These are phyloP conservation scores for Seiridium cupressi DNA, from an alignment of 2,329 filamentous ascomycete genomes.

Conservation along the genomic window DNA sequence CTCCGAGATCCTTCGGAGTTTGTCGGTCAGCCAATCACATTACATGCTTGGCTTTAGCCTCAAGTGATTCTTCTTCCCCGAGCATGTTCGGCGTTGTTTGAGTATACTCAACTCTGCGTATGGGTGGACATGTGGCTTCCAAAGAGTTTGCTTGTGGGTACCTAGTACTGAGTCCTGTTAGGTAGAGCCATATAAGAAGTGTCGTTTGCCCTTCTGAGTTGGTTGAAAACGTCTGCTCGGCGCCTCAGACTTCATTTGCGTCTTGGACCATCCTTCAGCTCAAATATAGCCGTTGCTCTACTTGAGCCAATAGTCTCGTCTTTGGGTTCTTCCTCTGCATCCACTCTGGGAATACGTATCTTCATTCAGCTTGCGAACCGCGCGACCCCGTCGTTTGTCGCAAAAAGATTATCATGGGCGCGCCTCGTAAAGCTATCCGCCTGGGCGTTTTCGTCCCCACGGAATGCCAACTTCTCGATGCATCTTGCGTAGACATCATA, in stretches of 20 bases:
- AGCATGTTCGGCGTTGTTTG: not conserved
- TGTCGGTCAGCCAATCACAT: conserved; percentile 25
- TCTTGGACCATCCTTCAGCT: too few species aligned
- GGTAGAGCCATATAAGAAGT: not conserved
- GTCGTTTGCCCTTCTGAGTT: not conserved
- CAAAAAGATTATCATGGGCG: not conserved
- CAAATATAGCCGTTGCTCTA: too few species aligned
- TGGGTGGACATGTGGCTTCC: not conserved
- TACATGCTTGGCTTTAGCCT: conserved; percentile 12
- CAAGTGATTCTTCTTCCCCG: not conserved
- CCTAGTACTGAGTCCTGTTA: not conserved
- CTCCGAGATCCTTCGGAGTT: conserved; percentile 26
- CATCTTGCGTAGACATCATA: conserved; percentile 49
- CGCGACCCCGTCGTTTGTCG: too few species aligned
- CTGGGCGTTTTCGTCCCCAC: conserved; percentile 51
- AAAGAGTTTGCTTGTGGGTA: not conserved
- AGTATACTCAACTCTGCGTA: not conserved
- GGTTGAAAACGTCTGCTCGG: not conserved
- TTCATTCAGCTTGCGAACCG: too few species aligned
- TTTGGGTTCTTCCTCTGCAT: too few species aligned
- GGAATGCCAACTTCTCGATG: conserved; percentile 47
- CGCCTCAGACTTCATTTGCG: too few species aligned
- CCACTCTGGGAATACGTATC: too few species aligned
- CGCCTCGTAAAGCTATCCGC: conserved; percentile 26
- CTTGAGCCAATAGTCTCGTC: too few species aligned